phyloP scores from a whole-genome alignment of 2,329 filamentous ascomycete genomes.

The Stachybotrys elegans region DNA sequence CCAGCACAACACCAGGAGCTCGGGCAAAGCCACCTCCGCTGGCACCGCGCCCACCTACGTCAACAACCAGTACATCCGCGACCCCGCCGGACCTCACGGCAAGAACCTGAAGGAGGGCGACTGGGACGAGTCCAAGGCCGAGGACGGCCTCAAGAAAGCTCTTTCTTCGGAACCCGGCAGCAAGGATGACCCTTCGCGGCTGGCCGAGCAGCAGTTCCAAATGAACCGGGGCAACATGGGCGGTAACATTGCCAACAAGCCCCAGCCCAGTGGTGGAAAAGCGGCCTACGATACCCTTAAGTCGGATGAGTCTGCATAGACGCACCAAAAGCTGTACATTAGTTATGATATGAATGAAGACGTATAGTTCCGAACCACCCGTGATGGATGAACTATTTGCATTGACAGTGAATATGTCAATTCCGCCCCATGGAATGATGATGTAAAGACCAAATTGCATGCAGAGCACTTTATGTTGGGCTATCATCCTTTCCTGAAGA shows the following conservation, averaged over 20 bases:
- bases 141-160: slow-evolving; percentile 32
- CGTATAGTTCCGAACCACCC: too few species aligned
- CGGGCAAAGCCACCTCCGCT: slow-evolving; percentile 2
- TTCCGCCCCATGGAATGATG: too few species aligned
- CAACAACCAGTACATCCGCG: slow-evolving; percentile 24
- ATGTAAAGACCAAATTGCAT: too few species aligned
- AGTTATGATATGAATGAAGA: too few species aligned
- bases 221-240: slow-evolving; percentile 14
- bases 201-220: slow-evolving; percentile 39
- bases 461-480: too few species aligned
- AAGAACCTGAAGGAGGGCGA: slow-evolving; percentile 36
- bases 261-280: slow-evolving; percentile 18
- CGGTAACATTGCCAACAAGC: slow-evolving; percentile 19
- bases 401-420: too few species aligned
- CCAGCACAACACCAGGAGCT: slow-evolving; percentile 3
- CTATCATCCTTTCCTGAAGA: too few species aligned
- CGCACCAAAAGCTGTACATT: background rate
- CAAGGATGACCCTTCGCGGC: slow-evolving; percentile 39
- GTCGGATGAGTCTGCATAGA: slow-evolving; percentile 19
- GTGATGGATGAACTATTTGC: too few species aligned
- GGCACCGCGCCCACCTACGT: slow-evolving; percentile 33
- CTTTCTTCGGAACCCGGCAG: slow-evolving; percentile 39
- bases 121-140: slow-evolving; percentile 24
- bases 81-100: slow-evolving; percentile 32
- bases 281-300: slow-evolving; percentile 26